Evolutionary conservation across 2,329 filamentous ascomycete species (phyloP).

Genomic region (Pseudocercospora ulei): DNA sequence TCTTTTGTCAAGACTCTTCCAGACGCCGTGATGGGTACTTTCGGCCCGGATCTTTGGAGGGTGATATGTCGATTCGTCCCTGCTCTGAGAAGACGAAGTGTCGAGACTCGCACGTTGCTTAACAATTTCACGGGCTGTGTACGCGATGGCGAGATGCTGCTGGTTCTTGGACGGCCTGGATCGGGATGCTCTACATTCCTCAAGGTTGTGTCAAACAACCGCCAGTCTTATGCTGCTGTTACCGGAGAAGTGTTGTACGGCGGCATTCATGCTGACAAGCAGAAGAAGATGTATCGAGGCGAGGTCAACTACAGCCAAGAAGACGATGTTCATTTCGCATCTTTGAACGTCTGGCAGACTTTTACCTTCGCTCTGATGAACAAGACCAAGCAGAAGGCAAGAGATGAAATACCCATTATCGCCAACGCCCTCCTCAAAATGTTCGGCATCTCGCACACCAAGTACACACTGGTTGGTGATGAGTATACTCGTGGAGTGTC

Average conservation of each 20-base stretch:
- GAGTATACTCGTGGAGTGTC: conserved; percentile 62
- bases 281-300: conserved; percentile 59
- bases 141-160: conserved; percentile 57
- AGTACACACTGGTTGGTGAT: conserved; percentile 65
- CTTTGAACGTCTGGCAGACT: conserved; percentile 67
- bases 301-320: conserved; percentile 72
- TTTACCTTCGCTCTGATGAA: conserved; percentile 64
- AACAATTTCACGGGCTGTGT: conserved; percentile 59
- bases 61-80: conserved; percentile 50
- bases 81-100: conserved; percentile 42
- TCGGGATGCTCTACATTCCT: conserved; percentile 68
- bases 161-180: conserved; percentile 63
- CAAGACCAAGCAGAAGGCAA: conserved; percentile 60
- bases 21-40: conserved; percentile 64
- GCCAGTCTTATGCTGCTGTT: conserved; percentile 55
- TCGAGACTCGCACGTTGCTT: conserved; percentile 49
- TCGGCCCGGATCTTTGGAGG: conserved; percentile 67
- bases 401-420: conserved; percentile 56
- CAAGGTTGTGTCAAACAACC: conserved; percentile 63
- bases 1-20: conserved; percentile 64
- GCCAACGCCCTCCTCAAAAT: conserved; percentile 63
- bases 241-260: conserved; percentile 63
- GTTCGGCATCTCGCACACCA: conserved; percentile 68
- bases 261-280: conserved; percentile 58
- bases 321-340: conserved; percentile 65